Evolutionary conservation across 2,329 filamentous ascomycete species (phyloP).

Genomic region (Fusarium keratoplasticum): DNA sequence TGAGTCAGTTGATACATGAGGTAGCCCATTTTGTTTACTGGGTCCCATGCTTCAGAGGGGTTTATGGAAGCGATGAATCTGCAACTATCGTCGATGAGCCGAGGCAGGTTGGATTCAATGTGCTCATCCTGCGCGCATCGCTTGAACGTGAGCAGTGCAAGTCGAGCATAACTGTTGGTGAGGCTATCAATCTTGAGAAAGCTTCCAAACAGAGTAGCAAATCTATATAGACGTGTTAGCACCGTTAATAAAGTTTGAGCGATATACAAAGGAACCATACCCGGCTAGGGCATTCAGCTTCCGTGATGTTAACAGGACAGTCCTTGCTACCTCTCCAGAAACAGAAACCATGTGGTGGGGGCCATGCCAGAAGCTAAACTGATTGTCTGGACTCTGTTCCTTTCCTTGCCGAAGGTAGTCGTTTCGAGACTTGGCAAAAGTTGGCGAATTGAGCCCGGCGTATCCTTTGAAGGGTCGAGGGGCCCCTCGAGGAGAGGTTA

Average conservation of each 20-base stretch:
- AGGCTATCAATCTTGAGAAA: slow-evolving; percentile 4
- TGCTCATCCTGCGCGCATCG: slow-evolving; percentile 10
- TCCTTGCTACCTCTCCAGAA: slow-evolving; percentile 55
- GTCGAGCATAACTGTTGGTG: not conserved
- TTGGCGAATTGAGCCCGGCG: not conserved
- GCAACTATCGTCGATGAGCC: not conserved
- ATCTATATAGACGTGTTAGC: not conserved
- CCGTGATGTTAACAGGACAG: slow-evolving; percentile 58
- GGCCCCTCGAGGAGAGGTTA: not conserved
- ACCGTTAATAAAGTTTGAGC: not conserved
- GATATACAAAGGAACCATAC: slow-evolving; percentile 38
- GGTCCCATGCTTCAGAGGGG: not conserved
- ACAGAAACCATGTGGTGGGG: slow-evolving; percentile 57
- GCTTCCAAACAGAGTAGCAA: not conserved
- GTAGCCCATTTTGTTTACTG: not conserved
- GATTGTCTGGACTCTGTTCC: slow-evolving; percentile 50
- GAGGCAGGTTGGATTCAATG: slow-evolving; percentile 4
- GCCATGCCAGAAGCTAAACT: slow-evolving; percentile 63
- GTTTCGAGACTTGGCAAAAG: not conserved
- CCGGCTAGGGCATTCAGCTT: slow-evolving; percentile 58
- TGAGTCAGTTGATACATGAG: slow-evolving; percentile 10
- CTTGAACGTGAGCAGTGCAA: slow-evolving; percentile 4
- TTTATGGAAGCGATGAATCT: not conserved
- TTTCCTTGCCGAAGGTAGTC: slow-evolving; percentile 55
- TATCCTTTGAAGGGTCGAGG: not conserved